Conservation (phyloP, 2,329 filamentous ascomycete species). For the Trichoderma lentiforme region DNA sequence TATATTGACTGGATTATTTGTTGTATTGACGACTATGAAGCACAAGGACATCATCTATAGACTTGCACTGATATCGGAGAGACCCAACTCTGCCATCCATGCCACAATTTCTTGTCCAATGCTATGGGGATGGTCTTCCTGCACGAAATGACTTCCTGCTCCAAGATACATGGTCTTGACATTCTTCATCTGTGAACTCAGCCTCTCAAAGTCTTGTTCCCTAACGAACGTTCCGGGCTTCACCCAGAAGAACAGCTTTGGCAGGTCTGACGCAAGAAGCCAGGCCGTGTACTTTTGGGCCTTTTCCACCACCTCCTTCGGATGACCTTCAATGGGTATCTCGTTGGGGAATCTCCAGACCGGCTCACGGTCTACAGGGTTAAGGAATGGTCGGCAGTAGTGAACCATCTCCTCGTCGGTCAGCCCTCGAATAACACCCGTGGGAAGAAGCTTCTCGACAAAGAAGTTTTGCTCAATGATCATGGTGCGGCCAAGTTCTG, state of each 20-base stretch:
- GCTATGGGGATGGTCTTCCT: neutral
- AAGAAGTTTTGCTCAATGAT: neutral
- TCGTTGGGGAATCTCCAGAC: conserved; percentile 5
- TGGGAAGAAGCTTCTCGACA: neutral
- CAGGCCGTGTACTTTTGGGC: neutral
- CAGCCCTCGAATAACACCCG: neutral
- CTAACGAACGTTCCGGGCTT: neutral
- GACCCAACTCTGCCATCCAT: neutral
- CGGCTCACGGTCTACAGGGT: neutral
- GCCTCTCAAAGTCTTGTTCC: neutral
- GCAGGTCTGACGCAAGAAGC: neutral
- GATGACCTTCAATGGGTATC: neutral
- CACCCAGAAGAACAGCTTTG: conserved; percentile 7
- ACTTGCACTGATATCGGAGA: neutral
- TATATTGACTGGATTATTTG: neutral
- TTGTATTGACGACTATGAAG: neutral
- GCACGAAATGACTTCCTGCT: neutral
- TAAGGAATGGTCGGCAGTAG: neutral
- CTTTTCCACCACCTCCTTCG: neutral
- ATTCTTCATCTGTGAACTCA: neutral
- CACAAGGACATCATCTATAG: neutral
- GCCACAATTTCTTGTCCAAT: neutral
- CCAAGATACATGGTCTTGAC: neutral
- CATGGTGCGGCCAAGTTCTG: neutral
- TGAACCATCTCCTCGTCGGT: neutral